Evolutionary conservation across 179 eudicot genomes (phyloP), one percentile per base, ranked within the genome.

Genomic region (Carnegiea gigantea): DNA sequence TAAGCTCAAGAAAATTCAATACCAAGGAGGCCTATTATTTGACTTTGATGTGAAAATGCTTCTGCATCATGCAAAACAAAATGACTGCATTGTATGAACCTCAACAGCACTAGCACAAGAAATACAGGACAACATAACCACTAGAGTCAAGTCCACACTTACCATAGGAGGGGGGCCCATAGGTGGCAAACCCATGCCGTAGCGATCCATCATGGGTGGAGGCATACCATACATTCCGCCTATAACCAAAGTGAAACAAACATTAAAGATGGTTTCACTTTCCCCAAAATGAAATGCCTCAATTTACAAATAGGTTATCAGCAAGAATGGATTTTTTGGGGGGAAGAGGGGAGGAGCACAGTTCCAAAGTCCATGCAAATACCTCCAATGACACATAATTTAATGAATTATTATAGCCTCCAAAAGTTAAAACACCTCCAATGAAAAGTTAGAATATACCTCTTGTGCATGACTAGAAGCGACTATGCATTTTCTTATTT

Each of bases 191-290:
- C 85, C 86, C 87, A 95, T 78, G 86, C 99, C 96, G 89, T 91
- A 92, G n/a, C 95, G 94, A 60, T 94, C 97, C 91, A 96, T 90
- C 88, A 94, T 83, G 28, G 89, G 79, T 9, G 98, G 97, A 48
- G 97, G 97, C 88, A 94, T 84, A 73, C 92, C 91, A 82, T 94
- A 94, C 89, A 96, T 89, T 80, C 93, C 97, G 86, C 98, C 99
- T 94, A 90, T 65, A 76, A 38, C 57, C 21, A 72, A 77, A 68
- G 57, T 18, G 36, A 46, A 60, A 60, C 72, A 24, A 81, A 12
- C 62, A 51, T 49, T 43, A 70, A 60, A 44, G 12, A 14, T 15
- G 70, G 26, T 70, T 8, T 40, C 4, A 81, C 26, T 54, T 5
- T 65, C 33, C 13, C 10, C 43, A 36, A 36, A 70, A 36, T 36